These are phyloP conservation scores for Trapa incisa DNA, from an alignment of 345 rosid genomes.

Conservation along the genomic window DNA sequence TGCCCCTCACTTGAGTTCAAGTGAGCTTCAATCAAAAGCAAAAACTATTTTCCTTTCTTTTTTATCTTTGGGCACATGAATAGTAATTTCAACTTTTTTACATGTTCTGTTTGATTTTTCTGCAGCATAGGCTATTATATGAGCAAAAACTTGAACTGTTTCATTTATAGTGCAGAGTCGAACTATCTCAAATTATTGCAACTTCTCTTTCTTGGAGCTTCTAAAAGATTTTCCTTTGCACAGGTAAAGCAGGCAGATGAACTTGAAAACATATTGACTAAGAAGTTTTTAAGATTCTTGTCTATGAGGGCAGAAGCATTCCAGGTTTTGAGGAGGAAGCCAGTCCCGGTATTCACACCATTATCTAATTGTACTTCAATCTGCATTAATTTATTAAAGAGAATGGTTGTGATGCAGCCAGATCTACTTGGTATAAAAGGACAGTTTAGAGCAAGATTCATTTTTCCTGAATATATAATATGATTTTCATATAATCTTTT, in stretches of 20 bases:
- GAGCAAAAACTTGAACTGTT: background rate
- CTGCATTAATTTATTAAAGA: background rate
- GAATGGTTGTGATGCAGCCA: background rate
- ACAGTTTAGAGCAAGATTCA: too few species aligned
- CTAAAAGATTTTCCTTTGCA: slow-evolving; percentile 7
- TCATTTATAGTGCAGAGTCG: background rate
- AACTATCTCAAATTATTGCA: background rate
- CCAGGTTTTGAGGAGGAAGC: slow-evolving; percentile 91
- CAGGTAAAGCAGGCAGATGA: slow-evolving; percentile 97
- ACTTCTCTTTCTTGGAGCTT: background rate
- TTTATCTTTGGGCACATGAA: background rate
- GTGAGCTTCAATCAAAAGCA: background rate
- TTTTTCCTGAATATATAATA: background rate
- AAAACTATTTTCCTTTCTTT: background rate
- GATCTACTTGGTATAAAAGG: background rate
- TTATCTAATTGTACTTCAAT: background rate
- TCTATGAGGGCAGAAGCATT: slow-evolving; percentile 99
- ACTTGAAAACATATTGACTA: slow-evolving; percentile 85
- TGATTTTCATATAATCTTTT: background rate
- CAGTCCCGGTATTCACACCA: slow-evolving; percentile 52
- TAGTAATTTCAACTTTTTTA: background rate
- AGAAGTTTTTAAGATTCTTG: slow-evolving; percentile 85
- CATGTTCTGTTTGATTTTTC: background rate
- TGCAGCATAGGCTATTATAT: background rate
- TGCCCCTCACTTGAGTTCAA: background rate